Base-by-base conservation (phyloP, 805 yeast genomes). In the Ogataea sp. region DNA sequence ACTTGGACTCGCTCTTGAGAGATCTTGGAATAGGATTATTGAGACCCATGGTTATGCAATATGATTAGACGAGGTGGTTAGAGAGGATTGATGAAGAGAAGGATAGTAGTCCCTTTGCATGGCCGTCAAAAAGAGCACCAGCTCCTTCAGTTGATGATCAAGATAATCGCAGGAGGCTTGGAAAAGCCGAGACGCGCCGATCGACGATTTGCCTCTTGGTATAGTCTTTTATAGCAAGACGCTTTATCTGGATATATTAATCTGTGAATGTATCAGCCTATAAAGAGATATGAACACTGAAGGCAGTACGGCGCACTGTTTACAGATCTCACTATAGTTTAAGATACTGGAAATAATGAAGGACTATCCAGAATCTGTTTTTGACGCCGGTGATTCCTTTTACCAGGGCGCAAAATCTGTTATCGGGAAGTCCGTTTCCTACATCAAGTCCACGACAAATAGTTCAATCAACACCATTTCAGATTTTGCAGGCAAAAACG, bases 11-110 rank as follows among this genome's bases (percentile, higher is more conserved):
- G 59, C 82, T 78, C 55, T 78, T 81, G 55, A 90, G 71, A 55
- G 90, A 82, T 63, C 94, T 73, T 43, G 98, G 98, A 46, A 93
- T 74, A 20, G 98, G 98, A 73, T 90, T 90, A 65, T 89, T 93
- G 58, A 90, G 70, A 44, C 86, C 88, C 87, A 80, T 80, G 13
- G 11, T 25, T 36, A 24, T 25, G 18, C 15, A 10, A 21, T 32
- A 15, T 20, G 23, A 18, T 4, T 18, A 18, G 14, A 25, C 16
- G n/a, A 25, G 17, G 15, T 36, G 20, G 23, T 13, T 15, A 24
- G 9, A 20, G 17, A n/a, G 27, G 25, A 16, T 15, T 14, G 11
- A 8, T 5, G 20, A 21, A 28, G 21, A 16, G 16, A 21, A 26
- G 31, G 29, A 27, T 4, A 15, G 4, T 4, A 14, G 40, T 17